Evolutionary conservation across 805 yeast genomes (phyloP).

Genomic region (Candida jianshihensis): DNA sequence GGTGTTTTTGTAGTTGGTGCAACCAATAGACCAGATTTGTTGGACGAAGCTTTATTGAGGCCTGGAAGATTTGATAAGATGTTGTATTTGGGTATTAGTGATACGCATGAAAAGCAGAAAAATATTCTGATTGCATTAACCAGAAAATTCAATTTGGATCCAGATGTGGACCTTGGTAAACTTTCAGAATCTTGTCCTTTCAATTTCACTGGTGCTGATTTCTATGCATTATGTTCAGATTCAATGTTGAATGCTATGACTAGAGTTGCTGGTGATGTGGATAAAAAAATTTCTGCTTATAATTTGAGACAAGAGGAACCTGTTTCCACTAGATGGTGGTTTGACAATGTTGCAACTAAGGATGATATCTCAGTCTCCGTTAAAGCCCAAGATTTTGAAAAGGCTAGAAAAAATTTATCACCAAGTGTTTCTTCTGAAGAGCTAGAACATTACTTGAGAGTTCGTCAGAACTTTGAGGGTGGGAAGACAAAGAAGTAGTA

Average conservation of each 20-base stretch:
- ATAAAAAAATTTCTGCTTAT: conserved; percentile 47
- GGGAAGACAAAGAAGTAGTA: conserved; percentile 21
- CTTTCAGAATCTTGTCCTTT: conserved; percentile 73
- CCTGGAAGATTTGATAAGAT: conserved; percentile 95
- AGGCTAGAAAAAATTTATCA: conserved; percentile 60
- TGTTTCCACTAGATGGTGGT: conserved; percentile 80
- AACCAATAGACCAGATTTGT: conserved; percentile 89
- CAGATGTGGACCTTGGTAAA: conserved; percentile 47
- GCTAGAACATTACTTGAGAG: conserved; percentile 67
- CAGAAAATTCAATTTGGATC: conserved; percentile 62
- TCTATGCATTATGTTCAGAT: conserved; percentile 92
- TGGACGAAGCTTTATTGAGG: conserved; percentile 89
- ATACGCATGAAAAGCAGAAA: conserved; percentile 81
- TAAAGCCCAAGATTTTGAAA: conserved; percentile 63
- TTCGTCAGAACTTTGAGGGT: conserved; percentile 81
- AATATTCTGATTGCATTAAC: conserved; percentile 85
- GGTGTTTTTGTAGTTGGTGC: conserved; percentile 99
- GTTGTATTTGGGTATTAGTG: conserved; percentile 89
- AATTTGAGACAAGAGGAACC: conserved; percentile 38
- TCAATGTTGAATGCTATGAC: conserved; percentile 97
- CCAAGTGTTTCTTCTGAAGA: conserved; percentile 91
- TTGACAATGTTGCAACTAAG: conserved; percentile 66
- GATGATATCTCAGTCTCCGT: conserved; percentile 68
- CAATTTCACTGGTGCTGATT: conserved; percentile 97
- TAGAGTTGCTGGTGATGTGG: conserved; percentile 73